A percentile compares a stretch with the other conserved stretches of the same genome.
phyloP scores from a whole-genome alignment of 768 basidiomycete species.

The Mycena kentingensis region DNA sequence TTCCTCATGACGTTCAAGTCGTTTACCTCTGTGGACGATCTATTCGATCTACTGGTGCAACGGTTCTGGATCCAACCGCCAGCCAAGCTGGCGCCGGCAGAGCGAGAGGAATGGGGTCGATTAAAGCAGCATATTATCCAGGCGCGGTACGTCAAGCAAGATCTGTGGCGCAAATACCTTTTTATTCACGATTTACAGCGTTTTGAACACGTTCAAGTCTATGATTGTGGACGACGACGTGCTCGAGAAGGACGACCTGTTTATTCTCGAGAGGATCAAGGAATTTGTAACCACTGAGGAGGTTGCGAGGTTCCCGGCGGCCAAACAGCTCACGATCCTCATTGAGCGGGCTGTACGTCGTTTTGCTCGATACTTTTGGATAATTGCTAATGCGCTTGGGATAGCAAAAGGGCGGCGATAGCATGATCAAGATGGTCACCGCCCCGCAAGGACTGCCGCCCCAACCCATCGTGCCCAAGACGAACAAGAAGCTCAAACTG shows the following conservation, averaged over 20 bases:
- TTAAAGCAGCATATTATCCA: constrained; percentile 87
- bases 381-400: constrained; percentile 5
- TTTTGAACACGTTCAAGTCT: constrained; percentile 86
- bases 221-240: constrained; percentile 86
- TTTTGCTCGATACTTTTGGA: constrained; percentile 7
- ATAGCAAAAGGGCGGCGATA: constrained; percentile 56
- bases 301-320: constrained; percentile 63
- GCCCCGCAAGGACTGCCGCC: constrained; percentile 66
- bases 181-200: constrained; percentile 45
- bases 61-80: constrained; percentile 83
- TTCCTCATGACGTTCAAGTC: constrained; percentile 97
- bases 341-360: constrained; percentile 79
- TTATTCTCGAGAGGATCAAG: constrained; percentile 80
- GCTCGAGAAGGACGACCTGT: constrained; percentile 83
- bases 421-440: constrained; percentile 55
- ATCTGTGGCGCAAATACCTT: background rate
- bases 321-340: constrained; percentile 70
- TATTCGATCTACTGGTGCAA: constrained; percentile 78
- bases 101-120: constrained; percentile 78
- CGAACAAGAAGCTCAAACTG: constrained; percentile 73
- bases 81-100: constrained; percentile 55
- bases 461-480: constrained; percentile 72
- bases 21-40: constrained; percentile 80
- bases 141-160: constrained; percentile 74
- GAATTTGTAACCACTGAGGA: constrained; percentile 72